Conservation (phyloP, 176 grass and related monocot species). For the Oryza officinalis region DNA sequence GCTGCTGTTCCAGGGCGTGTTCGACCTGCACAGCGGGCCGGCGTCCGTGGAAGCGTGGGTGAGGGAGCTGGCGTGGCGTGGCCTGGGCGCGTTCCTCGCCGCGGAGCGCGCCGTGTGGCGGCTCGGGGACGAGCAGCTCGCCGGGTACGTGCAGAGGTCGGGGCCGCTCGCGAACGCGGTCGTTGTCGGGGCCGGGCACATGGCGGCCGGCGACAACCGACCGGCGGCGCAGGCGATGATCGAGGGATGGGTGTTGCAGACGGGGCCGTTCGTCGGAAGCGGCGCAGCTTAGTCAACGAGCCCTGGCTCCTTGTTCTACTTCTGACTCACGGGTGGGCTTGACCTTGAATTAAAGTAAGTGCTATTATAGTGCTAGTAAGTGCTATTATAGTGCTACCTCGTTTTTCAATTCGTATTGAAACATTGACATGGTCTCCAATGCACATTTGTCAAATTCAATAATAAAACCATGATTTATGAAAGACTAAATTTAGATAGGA, state of each 20-base stretch:
- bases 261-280: slow-evolving; percentile 16
- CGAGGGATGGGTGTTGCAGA: slow-evolving; percentile 71
- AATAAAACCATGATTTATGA: too few species aligned
- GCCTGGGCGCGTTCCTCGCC: slow-evolving; percentile 48
- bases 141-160: slow-evolving; percentile 52
- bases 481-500: too few species aligned
- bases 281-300: background rate
- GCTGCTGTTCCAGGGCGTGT: slow-evolving; percentile 60
- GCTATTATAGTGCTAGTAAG: too few species aligned
- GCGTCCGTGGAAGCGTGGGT: slow-evolving; percentile 71
- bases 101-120: slow-evolving; percentile 65
- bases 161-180: slow-evolving; percentile 46
- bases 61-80: slow-evolving; percentile 59
- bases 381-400: too few species aligned
- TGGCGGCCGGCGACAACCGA: slow-evolving; percentile 54
- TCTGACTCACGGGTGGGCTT: too few species aligned
- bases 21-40: slow-evolving; percentile 49
- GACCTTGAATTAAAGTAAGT: too few species aligned
- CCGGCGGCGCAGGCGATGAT: slow-evolving; percentile 64
- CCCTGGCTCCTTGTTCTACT: too few species aligned
- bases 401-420: too few species aligned
- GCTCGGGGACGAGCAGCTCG: slow-evolving; percentile 23
- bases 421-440: too few species aligned
- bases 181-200: slow-evolving; percentile 62
- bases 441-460: too few species aligned